A percentile compares a stretch with the other conserved stretches of the same genome.
Evolutionary conservation across 257 asterid genomes (phyloP).

Genomic region (Primulina huaijiensis): DNA sequence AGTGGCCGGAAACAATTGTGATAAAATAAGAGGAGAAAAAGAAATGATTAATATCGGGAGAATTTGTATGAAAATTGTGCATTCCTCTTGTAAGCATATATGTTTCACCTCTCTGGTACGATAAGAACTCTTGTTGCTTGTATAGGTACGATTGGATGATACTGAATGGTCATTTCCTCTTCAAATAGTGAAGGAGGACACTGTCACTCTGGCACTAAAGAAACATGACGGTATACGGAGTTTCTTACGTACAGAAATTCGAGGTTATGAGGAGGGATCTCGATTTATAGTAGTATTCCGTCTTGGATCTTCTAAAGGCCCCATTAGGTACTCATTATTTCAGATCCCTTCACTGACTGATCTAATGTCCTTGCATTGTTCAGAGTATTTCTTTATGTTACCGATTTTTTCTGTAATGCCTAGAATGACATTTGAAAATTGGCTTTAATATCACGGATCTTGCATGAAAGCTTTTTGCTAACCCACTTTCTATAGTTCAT

Average conservation of each 20-base stretch:
- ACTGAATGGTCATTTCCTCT: conserved; percentile 95
- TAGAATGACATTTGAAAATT: neutral
- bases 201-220: conserved; percentile 62
- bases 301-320: conserved; percentile 77
- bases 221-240: conserved; percentile 55
- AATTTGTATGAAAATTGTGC: conserved; percentile 1
- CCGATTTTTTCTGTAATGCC: neutral
- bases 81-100: conserved; percentile 4
- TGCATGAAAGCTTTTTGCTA: neutral
- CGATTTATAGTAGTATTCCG: conserved; percentile 92
- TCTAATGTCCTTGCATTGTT: conserved; percentile 10
- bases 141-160: conserved; percentile 72
- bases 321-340: conserved; percentile 60
- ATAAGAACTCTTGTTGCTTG: conserved; percentile 21
- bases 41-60: neutral
- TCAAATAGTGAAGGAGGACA: conserved; percentile 83
- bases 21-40: too few species aligned
- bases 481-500: neutral
- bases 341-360: conserved; percentile 20
- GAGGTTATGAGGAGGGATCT: conserved; percentile 98
- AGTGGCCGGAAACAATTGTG: neutral
- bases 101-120: conserved; percentile 4
- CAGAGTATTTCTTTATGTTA: neutral
- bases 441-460: conserved; percentile 11
- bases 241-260: conserved; percentile 74